phyloP scores from a whole-genome alignment of 2,329 filamentous ascomycete species.

The Scedosporium aurantiacum region DNA sequence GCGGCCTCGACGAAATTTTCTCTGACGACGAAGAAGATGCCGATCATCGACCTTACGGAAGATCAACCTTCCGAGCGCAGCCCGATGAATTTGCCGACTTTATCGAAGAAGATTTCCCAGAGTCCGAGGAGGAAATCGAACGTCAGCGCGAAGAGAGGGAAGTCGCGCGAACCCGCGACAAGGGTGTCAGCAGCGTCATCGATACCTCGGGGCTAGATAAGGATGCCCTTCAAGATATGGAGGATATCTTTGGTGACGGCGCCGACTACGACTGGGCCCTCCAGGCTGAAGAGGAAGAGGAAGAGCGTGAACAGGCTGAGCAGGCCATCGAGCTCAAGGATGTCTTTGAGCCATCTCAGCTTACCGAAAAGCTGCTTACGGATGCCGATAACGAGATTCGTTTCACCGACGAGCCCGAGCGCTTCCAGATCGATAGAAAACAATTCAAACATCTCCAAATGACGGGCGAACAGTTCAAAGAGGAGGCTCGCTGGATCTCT shows the following conservation, averaged over 20 bases:
- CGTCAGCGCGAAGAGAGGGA: constrained; percentile 76
- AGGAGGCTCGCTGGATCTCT: constrained; percentile 87
- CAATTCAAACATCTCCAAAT: constrained; percentile 76
- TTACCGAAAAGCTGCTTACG: constrained; percentile 87
- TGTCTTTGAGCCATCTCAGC: constrained; percentile 92
- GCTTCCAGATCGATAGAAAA: constrained; percentile 84
- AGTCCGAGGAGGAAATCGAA: constrained; percentile 69
- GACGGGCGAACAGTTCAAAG: constrained; percentile 72
- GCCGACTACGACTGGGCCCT: constrained; percentile 94
- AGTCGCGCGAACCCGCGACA: constrained; percentile 68
- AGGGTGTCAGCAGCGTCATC: constrained; percentile 56
- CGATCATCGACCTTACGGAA: constrained; percentile 40
- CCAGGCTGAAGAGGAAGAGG: constrained; percentile 76
- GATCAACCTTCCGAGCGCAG: constrained; percentile 45
- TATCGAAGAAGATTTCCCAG: constrained; percentile 90
- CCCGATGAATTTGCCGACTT: constrained; percentile 87
- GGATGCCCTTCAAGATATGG: constrained; percentile 89
- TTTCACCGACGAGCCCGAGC: constrained; percentile 79
- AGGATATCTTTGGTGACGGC: constrained; percentile 88
- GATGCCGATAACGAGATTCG: constrained; percentile 92
- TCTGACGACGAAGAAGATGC: constrained; percentile 78
- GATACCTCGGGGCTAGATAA: constrained; percentile 83
- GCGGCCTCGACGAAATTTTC: constrained; percentile 85
- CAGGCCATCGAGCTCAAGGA: constrained; percentile 89
- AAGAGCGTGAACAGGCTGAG: constrained; percentile 66